phyloP scores from a whole-genome alignment of 1,284 basidiomycete genomes.

The Xanthoconium separans region DNA sequence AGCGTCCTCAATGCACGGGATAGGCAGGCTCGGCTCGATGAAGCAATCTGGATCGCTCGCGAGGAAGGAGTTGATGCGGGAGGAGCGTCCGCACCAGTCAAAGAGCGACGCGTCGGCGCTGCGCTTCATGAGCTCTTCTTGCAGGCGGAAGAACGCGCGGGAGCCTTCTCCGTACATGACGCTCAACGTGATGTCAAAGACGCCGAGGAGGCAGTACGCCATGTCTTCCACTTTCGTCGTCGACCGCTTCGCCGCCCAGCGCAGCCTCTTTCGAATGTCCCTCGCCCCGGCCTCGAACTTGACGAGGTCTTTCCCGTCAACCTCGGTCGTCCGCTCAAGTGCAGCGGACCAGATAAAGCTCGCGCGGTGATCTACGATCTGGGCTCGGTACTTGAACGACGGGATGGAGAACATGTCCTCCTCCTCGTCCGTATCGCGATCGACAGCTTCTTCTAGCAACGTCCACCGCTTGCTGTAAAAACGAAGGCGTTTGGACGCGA shows the following conservation, averaged over 20 bases:
- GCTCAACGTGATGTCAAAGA: constrained; percentile 26
- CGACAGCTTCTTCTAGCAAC: constrained; percentile 24
- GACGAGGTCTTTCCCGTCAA: constrained; percentile 10
- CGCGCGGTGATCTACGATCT: constrained; percentile 19
- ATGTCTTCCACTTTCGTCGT: constrained; percentile 29
- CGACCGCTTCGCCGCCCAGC: constrained; percentile 20
- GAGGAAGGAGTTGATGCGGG: constrained; percentile 25
- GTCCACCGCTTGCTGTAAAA: constrained; percentile 29
- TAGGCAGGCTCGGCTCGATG: constrained; percentile 1
- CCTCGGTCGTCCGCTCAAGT: constrained; percentile 11
- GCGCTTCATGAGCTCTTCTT: constrained; percentile 30
- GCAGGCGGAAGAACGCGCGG: constrained; percentile 28
- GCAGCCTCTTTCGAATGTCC: constrained; percentile 19
- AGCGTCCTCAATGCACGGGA: constrained; percentile 1
- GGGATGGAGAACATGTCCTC: constrained; percentile 12
- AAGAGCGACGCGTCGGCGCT: constrained; percentile 27
- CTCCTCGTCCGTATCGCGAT: constrained; percentile 14
- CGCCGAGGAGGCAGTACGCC: constrained; percentile 29
- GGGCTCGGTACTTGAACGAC: constrained; percentile 23
- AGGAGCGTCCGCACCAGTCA: constrained; percentile 32
- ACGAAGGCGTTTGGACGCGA: constrained; percentile 25
- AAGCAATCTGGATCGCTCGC: constrained; percentile 18
- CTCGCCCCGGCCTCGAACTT: constrained; percentile 16
- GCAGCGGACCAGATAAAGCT: constrained; percentile 13
- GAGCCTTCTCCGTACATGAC: constrained; percentile 24